Conservation (phyloP, 768 basidiomycete genomes). For the Naganishia vaughanmartiniae region DNA sequence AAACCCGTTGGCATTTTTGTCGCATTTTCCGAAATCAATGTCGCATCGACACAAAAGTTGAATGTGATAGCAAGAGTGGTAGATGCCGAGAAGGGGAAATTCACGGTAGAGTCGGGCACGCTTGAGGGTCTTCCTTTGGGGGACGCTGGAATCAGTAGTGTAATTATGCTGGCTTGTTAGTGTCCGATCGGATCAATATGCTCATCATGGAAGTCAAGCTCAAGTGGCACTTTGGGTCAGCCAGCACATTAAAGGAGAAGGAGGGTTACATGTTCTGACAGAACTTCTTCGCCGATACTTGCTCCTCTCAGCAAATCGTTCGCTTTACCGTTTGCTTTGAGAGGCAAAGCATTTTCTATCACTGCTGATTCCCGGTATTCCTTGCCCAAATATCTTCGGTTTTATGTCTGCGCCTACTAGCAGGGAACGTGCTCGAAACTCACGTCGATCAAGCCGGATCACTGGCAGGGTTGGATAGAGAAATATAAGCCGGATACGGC, state of each 20-base stretch:
- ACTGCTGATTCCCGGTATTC: too few relatives aligned
- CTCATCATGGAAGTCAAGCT: too few relatives aligned
- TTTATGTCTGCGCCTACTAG: neutral
- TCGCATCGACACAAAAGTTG: neutral
- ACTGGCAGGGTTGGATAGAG: slow-evolving; percentile 70
- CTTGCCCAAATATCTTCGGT: slow-evolving; percentile 67
- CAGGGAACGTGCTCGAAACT: slow-evolving; percentile 42
- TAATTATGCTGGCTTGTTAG: neutral
- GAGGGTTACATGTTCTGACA: too few relatives aligned
- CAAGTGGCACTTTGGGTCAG: too few relatives aligned
- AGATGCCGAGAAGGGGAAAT: neutral
- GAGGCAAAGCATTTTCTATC: too few relatives aligned
- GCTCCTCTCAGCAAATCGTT: too few relatives aligned
- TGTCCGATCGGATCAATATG: neutral
- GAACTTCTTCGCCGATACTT: too few relatives aligned
- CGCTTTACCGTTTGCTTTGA: too few relatives aligned
- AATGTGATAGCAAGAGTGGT: neutral
- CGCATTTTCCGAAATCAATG: neutral
- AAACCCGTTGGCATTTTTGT: neutral
- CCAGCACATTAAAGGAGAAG: too few relatives aligned
- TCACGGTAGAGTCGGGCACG: neutral
- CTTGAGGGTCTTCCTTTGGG: neutral
- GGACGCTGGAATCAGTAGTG: neutral
- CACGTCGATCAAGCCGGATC: slow-evolving; percentile 52
- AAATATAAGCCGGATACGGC: slow-evolving; percentile 93